Conservation (phyloP, 805 yeast genomes). For the Lipomyces mesembrius region DNA sequence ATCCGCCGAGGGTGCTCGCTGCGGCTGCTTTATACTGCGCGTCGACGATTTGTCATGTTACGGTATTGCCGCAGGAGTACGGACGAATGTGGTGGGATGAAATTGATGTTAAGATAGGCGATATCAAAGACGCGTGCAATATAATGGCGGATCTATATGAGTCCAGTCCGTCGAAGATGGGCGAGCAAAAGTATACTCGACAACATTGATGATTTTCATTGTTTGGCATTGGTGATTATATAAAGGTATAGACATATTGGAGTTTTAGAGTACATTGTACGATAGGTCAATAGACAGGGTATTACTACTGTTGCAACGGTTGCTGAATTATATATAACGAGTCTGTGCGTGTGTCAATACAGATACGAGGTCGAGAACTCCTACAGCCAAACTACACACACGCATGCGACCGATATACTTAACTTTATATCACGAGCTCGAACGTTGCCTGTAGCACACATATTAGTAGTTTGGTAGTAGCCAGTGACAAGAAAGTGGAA, state of each 20-base stretch:
- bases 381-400: too few species aligned
- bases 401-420: too few species aligned
- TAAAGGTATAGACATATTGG: slow-evolving; percentile 3
- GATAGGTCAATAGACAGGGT: background rate
- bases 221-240: background rate
- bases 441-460: too few species aligned
- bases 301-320: background rate
- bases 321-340: too few species aligned
- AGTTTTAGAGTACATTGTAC: background rate
- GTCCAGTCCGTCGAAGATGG: slow-evolving; percentile 10
- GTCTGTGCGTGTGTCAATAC: too few species aligned
- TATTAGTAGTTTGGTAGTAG: too few species aligned
- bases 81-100: slow-evolving; percentile 31
- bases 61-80: slow-evolving; percentile 17
- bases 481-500: too few species aligned
- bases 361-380: too few species aligned
- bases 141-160: slow-evolving; percentile 39
- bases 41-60: slow-evolving; percentile 22
- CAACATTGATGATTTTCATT: background rate
- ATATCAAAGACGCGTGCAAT: slow-evolving; percentile 36
- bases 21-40: slow-evolving; percentile 49
- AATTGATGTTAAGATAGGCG: slow-evolving; percentile 29
- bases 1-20: slow-evolving; percentile 46
- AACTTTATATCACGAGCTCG: too few species aligned
- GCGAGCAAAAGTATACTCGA: slow-evolving; percentile 28